Percentiles rank a stretch among this genome's conserved stretches.
phyloP scores from a whole-genome alignment of 805 yeast genomes.

The Saccharomycopsis sp. region DNA sequence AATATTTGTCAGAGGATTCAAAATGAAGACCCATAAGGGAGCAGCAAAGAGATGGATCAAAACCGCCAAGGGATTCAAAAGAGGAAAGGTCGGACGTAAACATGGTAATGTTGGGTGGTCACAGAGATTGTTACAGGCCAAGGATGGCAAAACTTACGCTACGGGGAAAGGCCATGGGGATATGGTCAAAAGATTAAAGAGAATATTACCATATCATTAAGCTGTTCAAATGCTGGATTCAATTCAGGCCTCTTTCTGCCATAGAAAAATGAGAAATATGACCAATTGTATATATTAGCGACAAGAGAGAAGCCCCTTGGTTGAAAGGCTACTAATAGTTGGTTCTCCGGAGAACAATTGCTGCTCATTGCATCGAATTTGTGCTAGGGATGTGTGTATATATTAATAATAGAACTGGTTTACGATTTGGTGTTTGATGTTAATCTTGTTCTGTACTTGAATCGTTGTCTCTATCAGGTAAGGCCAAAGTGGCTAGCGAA shows the following conservation, averaged over 20 bases:
- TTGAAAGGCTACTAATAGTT: too few relatives aligned
- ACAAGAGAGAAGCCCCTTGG: too few relatives aligned
- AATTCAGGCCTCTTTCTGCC: not conserved
- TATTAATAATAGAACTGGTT: too few relatives aligned
- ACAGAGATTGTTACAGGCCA: slow-evolving; percentile 46
- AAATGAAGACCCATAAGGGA: slow-evolving; percentile 76
- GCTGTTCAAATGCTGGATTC: not conserved
- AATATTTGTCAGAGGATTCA: slow-evolving; percentile 28
- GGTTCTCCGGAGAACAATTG: too few relatives aligned
- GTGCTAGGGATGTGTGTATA: too few relatives aligned
- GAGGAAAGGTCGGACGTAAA: slow-evolving; percentile 78
- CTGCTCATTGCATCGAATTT: too few relatives aligned
- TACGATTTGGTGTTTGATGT: too few relatives aligned
- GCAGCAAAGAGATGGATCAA: slow-evolving; percentile 83
- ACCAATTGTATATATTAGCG: not conserved
- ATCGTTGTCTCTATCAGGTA: too few relatives aligned
- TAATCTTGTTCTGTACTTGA: too few relatives aligned
- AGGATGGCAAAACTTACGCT: slow-evolving; percentile 54
- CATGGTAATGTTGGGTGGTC: slow-evolving; percentile 94
- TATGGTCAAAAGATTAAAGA: slow-evolving; percentile 54
- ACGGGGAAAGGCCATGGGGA: slow-evolving; percentile 40
- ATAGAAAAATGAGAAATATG: not conserved
- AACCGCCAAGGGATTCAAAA: slow-evolving; percentile 58
- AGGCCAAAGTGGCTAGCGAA: too few relatives aligned
- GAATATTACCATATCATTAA: slow-evolving; percentile 42